Evolutionary conservation across 2,329 filamentous ascomycete species (phyloP), one percentile per base, ranked within the genome.

Genomic region (Capronia coronata): DNA sequence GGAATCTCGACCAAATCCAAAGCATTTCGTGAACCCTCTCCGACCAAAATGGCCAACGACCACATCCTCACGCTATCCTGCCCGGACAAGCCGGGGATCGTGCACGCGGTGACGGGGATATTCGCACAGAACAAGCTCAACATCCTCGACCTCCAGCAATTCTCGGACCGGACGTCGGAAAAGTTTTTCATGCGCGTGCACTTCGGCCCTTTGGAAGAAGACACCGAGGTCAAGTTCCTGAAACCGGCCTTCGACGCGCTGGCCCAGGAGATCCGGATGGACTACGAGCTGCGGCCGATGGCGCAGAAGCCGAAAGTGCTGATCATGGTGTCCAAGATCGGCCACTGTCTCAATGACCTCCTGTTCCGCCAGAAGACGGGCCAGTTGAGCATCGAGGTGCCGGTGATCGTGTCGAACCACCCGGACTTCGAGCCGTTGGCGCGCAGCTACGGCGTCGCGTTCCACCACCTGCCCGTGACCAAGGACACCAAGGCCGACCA

Each of bases 251-350:
- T 91, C 60, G 68, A 72, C 22, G 68, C 73, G 35, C 79, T 87
- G 45, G 83, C 83, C 2, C 61, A 70, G 44, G 73, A 82, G 21
- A 78, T 87, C 69, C 63, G 74, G 50, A 85, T 88, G 81, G 74
- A 80, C 61, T 88, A 85, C 71, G 76, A 86, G 60, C 76, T 93
- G 60, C 77, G 82, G 11, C 79, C 84, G 2, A 77, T 81, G 10
- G 71, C 80, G 43, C 75, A 81, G 62, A 89, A 88, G 71, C 82
- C 83, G 49, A 78, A 82, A 58, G 83, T 90, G 42, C 74, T 93
- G 61, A 87, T 93, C 73, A 91, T 93, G 86, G 87, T 91, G 23
- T 90, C 86, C 62, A 90, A 90, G 73, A 90, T 88, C 61, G 87
- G 86, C 7, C 86, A 91, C 73, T 91, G 86, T 67, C 74, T 91